A percentile compares a stretch with the other conserved stretches of the same genome.
These are phyloP conservation scores for Xerocomus spinulosus DNA, from an alignment of 768 basidiomycete genomes.

Conservation along the genomic window DNA sequence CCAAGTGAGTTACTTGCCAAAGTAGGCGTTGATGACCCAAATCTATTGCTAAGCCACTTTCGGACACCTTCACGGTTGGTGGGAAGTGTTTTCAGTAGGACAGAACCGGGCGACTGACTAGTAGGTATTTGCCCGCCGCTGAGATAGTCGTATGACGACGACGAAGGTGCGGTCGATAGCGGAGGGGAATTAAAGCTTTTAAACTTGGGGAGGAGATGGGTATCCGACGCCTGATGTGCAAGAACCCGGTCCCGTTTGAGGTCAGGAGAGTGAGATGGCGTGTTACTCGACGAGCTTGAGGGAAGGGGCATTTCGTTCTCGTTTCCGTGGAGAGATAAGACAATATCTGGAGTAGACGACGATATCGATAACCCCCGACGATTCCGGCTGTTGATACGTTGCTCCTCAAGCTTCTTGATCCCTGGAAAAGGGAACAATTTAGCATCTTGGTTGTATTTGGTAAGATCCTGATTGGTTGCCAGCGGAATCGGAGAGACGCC, in stretches of 20 bases:
- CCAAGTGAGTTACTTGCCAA: conserved; percentile 35
- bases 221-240: conserved; percentile 67
- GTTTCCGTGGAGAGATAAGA: conserved; percentile 39
- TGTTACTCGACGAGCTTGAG: conserved; percentile 47
- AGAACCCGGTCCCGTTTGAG: conserved; percentile 55
- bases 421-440: conserved; percentile 93
- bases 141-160: conserved; percentile 51
- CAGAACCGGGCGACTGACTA: conserved; percentile 34
- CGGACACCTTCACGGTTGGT: conserved; percentile 75
- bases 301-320: conserved; percentile 42
- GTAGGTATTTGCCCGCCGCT: conserved; percentile 26
- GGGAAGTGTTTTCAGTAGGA: conserved; percentile 48
- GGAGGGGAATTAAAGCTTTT: conserved; percentile 38
- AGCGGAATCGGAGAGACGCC: conserved; percentile 77
- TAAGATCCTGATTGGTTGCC: conserved; percentile 62
- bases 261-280: conserved; percentile 48
- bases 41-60: conserved; percentile 70
- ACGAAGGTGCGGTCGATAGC: conserved; percentile 40
- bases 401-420: conserved; percentile 72
- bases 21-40: conserved; percentile 41
- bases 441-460: conserved; percentile 58
- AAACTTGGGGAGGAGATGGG: conserved; percentile 55
- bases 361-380: conserved; percentile 48
- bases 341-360: conserved; percentile 46
- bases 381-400: conserved; percentile 50